Evolutionary conservation across 768 basidiomycete genomes (phyloP).

Genomic region (Aureoboletus auriporus): DNA sequence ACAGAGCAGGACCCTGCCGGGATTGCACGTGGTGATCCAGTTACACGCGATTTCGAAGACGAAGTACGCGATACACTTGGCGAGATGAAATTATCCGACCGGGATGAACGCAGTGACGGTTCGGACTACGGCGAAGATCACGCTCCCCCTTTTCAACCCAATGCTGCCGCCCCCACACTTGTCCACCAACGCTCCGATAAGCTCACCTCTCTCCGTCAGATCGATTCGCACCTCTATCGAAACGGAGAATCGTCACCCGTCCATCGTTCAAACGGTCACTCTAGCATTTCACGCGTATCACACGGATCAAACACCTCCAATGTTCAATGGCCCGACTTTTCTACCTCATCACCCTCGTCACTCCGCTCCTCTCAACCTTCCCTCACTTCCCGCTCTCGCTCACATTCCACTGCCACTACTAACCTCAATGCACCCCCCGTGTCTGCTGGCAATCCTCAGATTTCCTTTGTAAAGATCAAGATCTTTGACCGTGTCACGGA

Average conservation of each 20-base stretch:
- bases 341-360: conserved; percentile 45
- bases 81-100: conserved; percentile 42
- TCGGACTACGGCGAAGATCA: conserved; percentile 63
- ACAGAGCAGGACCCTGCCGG: conserved; percentile 37
- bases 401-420: conserved; percentile 47
- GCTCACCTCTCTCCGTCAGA: conserved; percentile 35
- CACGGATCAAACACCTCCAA: conserved; percentile 27
- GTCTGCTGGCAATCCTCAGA: conserved; percentile 72
- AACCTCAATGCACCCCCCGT: conserved; percentile 66
- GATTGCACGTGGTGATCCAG: conserved; percentile 20
- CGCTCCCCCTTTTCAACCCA: conserved; percentile 34
- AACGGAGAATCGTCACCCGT: conserved; percentile 29
- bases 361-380: conserved; percentile 51
- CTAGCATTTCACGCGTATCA: conserved; percentile 25
- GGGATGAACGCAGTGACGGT: conserved; percentile 51
- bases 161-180: conserved; percentile 29
- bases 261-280: conserved; percentile 14
- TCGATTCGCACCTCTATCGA: conserved; percentile 33
- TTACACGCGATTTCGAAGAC: conserved; percentile 35
- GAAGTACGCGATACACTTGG: conserved; percentile 50
- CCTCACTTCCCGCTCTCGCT: conserved; percentile 50
- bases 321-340: conserved; percentile 24
- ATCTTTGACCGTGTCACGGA: conserved; percentile 92
- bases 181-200: conserved; percentile 50
- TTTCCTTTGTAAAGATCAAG: conserved; percentile 97